These are phyloP conservation scores for Byssothecium circinans DNA, from an alignment of 2,329 filamentous ascomycete species.

Conservation along the genomic window DNA sequence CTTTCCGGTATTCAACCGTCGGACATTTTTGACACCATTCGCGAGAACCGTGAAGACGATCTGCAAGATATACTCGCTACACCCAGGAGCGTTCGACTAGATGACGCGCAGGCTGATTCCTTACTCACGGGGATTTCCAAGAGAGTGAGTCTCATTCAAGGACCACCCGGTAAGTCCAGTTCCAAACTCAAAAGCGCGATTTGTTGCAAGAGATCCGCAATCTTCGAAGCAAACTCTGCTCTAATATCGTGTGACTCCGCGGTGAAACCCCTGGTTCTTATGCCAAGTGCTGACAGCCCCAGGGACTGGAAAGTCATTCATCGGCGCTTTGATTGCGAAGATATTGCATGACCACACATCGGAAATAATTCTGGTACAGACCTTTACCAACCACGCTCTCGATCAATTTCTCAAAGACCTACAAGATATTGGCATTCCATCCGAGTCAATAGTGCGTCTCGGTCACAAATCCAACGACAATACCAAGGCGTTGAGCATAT, in stretches of 20 bases:
- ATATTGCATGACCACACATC: constrained; percentile 54
- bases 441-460: constrained; percentile 59
- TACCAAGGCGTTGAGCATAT: constrained; percentile 55
- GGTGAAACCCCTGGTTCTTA: background rate
- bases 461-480: constrained; percentile 59
- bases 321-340: constrained; percentile 66
- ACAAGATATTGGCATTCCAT: constrained; percentile 59
- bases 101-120: constrained; percentile 60
- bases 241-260: no score
- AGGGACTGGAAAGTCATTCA: constrained; percentile 76
- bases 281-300: constrained; percentile 9
- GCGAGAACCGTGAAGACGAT: constrained; percentile 14
- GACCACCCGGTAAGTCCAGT: constrained; percentile 63
- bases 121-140: constrained; percentile 58
- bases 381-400: constrained; percentile 63
- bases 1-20: constrained; percentile 28
- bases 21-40: constrained; percentile 29
- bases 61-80: constrained; percentile 24
- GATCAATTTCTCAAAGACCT: constrained; percentile 63
- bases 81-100: constrained; percentile 43
- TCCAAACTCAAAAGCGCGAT: no score
- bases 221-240: no score
- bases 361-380: constrained; percentile 63
- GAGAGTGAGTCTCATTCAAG: constrained; percentile 66
- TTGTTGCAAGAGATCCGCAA: background rate